A percentile compares a stretch with the other conserved stretches of the same genome.
phyloP scores from a whole-genome alignment of 305 asterid genomes.

The Coffea humblotiana region DNA sequence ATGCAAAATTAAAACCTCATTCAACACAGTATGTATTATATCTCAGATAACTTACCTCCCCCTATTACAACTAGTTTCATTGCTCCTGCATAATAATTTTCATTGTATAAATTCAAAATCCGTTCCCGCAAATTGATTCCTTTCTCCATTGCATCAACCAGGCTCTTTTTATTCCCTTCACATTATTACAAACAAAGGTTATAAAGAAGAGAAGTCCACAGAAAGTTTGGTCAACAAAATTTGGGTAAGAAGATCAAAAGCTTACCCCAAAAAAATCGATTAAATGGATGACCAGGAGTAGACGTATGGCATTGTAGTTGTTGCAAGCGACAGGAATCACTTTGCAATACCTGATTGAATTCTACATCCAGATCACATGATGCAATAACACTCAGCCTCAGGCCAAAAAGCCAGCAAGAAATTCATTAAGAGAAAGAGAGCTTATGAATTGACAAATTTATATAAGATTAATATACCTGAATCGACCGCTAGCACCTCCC shows the following conservation, averaged over 20 bases:
- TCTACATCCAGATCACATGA: constrained; percentile 48
- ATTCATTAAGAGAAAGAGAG: not conserved
- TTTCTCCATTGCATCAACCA: constrained; percentile 82
- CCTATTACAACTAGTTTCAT: constrained; percentile 95
- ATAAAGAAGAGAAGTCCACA: not conserved
- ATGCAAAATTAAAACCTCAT: not conserved
- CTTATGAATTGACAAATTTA: constrained; percentile 2
- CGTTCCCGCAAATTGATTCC: constrained; percentile 85
- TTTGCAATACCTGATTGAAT: constrained; percentile 91
- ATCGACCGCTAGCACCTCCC: constrained; percentile 93
- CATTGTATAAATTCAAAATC: constrained; percentile 70
- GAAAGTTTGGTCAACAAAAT: not conserved
- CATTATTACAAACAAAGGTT: constrained; percentile 23
- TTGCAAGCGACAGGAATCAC: constrained; percentile 85
- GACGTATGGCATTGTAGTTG: constrained; percentile 93
- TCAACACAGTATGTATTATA: not conserved
- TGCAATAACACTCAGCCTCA: constrained; percentile 19
- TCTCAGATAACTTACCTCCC: constrained; percentile 55
- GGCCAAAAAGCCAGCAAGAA: constrained; percentile 11
- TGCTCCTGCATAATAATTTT: constrained; percentile 72
- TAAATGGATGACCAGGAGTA: constrained; percentile 77
- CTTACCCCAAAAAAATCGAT: constrained; percentile 94
- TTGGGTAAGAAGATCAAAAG: constrained; percentile 12
- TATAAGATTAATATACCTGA: constrained; percentile 61
- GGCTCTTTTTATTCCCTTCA: constrained; percentile 95